These are phyloP conservation scores for Prosopis cineraria DNA, from an alignment of 306 rosid species.

Conservation along the genomic window DNA sequence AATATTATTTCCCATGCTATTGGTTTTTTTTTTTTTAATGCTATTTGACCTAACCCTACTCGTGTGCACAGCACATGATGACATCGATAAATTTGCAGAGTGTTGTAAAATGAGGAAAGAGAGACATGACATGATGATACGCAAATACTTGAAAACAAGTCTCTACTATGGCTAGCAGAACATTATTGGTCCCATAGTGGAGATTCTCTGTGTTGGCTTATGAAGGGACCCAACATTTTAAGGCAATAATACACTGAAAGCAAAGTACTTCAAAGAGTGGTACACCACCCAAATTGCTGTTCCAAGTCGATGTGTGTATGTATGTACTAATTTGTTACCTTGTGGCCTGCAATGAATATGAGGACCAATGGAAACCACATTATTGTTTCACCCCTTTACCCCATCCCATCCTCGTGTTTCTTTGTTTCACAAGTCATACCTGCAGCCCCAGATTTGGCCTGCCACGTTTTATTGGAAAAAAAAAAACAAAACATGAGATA, in stretches of 20 bases:
- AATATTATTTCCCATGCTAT: too few relatives aligned
- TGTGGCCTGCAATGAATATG: neutral
- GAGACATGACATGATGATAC: neutral
- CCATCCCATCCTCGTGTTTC: too few relatives aligned
- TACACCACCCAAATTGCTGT: neutral
- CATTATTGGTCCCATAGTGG: neutral
- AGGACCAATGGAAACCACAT: neutral
- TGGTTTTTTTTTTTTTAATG: too few relatives aligned
- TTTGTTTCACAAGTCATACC: too few relatives aligned
- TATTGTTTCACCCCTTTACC: neutral
- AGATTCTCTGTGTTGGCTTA: neutral
- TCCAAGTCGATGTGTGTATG: neutral
- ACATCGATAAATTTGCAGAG: neutral
- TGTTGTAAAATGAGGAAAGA: neutral
- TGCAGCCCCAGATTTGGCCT: too few relatives aligned
- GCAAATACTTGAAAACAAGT: neutral
- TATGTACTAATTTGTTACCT: neutral
- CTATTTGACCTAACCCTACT: neutral
- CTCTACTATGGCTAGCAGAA: too few relatives aligned
- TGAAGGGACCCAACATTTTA: neutral
- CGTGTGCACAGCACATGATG: too few relatives aligned
- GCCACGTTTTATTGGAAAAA: too few relatives aligned
- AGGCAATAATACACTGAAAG: neutral
- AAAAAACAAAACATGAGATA: too few relatives aligned
- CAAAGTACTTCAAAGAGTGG: neutral